Conservation (phyloP, 805 yeast species). For the Hanseniaspora pseudoguilliermondii region DNA sequence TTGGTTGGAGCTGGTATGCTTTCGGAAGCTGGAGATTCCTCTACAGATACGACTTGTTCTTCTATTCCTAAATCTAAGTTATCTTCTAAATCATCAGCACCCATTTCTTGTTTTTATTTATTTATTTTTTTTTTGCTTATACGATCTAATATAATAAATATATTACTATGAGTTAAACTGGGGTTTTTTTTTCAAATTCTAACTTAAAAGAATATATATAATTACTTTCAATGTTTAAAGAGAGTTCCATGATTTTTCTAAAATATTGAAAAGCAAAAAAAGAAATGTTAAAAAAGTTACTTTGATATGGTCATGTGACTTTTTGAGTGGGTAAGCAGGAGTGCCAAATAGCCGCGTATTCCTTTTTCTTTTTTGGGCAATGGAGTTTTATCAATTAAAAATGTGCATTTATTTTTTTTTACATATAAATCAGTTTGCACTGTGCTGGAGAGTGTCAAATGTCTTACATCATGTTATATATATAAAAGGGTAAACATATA, state of each 20-base stretch:
- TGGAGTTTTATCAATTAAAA: background rate
- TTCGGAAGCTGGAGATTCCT: constrained; percentile 20
- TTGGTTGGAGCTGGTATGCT: constrained; percentile 19
- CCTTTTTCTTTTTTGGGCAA: background rate
- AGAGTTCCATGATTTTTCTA: background rate
- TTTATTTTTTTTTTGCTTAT: background rate
- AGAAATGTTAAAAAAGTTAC: too few species aligned
- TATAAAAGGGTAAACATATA: too few species aligned
- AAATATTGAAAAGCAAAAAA: too few species aligned
- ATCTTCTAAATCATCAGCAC: constrained; percentile 67
- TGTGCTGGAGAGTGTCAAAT: too few species aligned
- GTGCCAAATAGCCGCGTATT: background rate
- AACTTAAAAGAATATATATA: background rate
- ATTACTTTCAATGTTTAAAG: background rate
- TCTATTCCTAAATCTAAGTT: constrained; percentile 50
- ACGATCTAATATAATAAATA: too few species aligned
- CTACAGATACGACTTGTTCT: constrained; percentile 24
- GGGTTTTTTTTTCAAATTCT: background rate
- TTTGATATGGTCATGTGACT: too few species aligned
- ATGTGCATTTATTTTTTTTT: too few species aligned
- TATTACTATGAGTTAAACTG: background rate
- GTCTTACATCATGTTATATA: too few species aligned
- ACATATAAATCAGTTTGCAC: too few species aligned
- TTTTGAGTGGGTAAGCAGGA: too few species aligned
- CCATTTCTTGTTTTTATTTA: background rate